Base-by-base conservation (phyloP, 192 early-diverging fungal species). In the Coemansia furcata region DNA sequence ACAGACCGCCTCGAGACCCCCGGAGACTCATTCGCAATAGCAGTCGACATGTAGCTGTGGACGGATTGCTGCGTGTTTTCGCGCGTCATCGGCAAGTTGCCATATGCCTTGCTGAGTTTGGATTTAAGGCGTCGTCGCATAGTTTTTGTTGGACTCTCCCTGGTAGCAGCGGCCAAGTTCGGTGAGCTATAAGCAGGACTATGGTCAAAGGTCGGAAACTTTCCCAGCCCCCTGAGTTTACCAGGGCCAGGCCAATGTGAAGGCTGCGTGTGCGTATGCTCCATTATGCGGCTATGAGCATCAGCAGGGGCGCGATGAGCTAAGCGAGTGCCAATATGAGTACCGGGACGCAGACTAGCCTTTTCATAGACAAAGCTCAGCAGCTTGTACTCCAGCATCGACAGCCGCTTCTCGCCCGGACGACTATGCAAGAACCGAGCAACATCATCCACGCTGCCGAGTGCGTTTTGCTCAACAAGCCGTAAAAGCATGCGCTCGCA, bases 401-500 rank as follows among this genome's bases (percentile, higher is more conserved):
- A 58, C 15, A 77, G 74, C 61, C 50, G 60, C 33, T 62, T 58
- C 15, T 71, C 67, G 12, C 71, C 66, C 23, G 72, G 67, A 15
- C 52, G 63, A 6, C 60, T 35, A 47, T 77, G 63, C 12, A 82
- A 55, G 19, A 59, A 74, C 26, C 52, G 54, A 7, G 65, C 71
- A 1, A 73, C 19, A 3, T 68, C 50, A 9, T 76, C 74, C 0
- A 63, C 46, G 11, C 74, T 60, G 1, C n/a, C 61, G 15, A 71
- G 39, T 12, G 29, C 60, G 6, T 44, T 50, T 44, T 63, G 46
- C 11, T 71, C 74, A 5, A 66, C 26, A 36, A 82, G 58, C 21
- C 71, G 62, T 11, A 69, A 15, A 17, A 71, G 71, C 74, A 82
- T 64, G 32, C 79, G 71, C 66, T 82, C 71, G 44, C 74, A 76